Conservation (phyloP, 2,329 filamentous ascomycete genomes). For the Aspergillus sp. region DNA sequence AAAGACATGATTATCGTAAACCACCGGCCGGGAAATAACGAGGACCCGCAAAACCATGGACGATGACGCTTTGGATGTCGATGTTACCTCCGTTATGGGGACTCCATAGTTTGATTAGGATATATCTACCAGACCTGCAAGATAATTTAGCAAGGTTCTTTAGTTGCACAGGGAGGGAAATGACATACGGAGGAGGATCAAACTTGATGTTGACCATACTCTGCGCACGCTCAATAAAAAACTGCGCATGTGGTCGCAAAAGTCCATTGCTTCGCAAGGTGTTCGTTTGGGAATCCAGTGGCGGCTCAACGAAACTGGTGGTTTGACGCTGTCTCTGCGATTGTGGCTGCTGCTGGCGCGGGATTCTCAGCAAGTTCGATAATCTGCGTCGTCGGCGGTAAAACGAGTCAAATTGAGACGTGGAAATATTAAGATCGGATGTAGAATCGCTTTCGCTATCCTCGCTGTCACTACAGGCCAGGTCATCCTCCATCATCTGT, state of each 20-base stretch:
- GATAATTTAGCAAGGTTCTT: conserved; percentile 6
- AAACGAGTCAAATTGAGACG: conserved; percentile 10
- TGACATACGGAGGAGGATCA: conserved; percentile 37
- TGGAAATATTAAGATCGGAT: conserved; percentile 10
- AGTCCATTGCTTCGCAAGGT: conserved; percentile 34
- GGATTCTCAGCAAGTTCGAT: conserved; percentile 18
- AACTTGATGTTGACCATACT: conserved; percentile 83
- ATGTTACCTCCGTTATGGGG: conserved; percentile 70
- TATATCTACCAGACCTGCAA: conserved; percentile 65
- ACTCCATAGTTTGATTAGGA: conserved; percentile 87
- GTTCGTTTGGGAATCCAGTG: background rate
- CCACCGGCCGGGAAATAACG: conserved; percentile 71
- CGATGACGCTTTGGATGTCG: conserved; percentile 79
- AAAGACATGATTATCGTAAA: conserved; percentile 39
- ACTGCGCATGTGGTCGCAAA: conserved; percentile 68
- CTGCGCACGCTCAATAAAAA: conserved; percentile 75
- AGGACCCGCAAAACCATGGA: conserved; percentile 76
- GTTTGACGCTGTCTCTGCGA: conserved; percentile 16
- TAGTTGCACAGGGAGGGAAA: background rate
- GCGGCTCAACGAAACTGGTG: conserved; percentile 23
- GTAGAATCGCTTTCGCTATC: conserved; percentile 24
- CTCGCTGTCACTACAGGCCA: conserved; percentile 25
- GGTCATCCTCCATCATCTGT: conserved; percentile 23
- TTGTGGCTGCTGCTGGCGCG: conserved; percentile 12
- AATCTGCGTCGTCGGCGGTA: conserved; percentile 21